These are phyloP conservation scores for Leishmania braziliensis DNA, from an alignment of 208 protist species.

Conservation along the genomic window DNA sequence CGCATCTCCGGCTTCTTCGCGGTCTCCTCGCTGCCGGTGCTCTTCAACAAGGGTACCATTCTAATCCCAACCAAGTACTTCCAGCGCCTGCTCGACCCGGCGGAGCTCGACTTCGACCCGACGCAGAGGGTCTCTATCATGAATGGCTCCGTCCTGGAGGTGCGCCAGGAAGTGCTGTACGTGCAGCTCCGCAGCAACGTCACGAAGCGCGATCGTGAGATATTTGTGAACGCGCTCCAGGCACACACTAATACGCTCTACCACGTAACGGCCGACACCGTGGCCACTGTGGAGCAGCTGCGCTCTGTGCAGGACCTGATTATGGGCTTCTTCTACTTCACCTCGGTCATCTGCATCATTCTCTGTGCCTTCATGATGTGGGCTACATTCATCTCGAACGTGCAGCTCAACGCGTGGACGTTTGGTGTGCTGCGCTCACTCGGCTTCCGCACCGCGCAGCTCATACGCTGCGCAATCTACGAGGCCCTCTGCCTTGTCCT, in stretches of 20 bases:
- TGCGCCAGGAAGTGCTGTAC: slow-evolving; percentile 65
- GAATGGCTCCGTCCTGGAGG: slow-evolving; percentile 29
- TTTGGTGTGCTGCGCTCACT: slow-evolving; percentile 94
- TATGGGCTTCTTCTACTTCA: slow-evolving; percentile 95
- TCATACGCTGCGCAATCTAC: slow-evolving; percentile 93
- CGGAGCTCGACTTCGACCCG: slow-evolving; percentile 38
- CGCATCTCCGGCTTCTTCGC: slow-evolving; percentile 86
- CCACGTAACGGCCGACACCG: slow-evolving; percentile 54
- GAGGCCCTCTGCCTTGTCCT: slow-evolving; percentile 93
- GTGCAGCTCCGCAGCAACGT: slow-evolving; percentile 53
- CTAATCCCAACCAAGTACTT: slow-evolving; percentile 73
- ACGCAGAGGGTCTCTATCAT: slow-evolving; percentile 1
- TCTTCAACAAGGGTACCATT: slow-evolving; percentile 48
- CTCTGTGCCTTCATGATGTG: slow-evolving; percentile 96
- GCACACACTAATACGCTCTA: slow-evolving; percentile 57
- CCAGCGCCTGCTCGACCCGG: slow-evolving; percentile 44
- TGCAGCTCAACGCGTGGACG: slow-evolving; percentile 94
- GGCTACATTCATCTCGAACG: slow-evolving; percentile 95
- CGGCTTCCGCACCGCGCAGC: slow-evolving; percentile 83
- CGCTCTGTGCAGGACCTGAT: slow-evolving; percentile 66
- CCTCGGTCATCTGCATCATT: slow-evolving; percentile 83
- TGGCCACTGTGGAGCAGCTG: slow-evolving; percentile 42
- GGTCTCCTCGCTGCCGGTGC: slow-evolving; percentile 61
- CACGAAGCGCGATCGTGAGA: slow-evolving; percentile 42
- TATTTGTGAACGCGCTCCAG: slow-evolving; percentile 87